Percentiles rank a stretch among this genome's conserved stretches.
Evolutionary conservation across 2,329 filamentous ascomycete genomes (phyloP).

Genomic region (Dactylellina cionopaga): DNA sequence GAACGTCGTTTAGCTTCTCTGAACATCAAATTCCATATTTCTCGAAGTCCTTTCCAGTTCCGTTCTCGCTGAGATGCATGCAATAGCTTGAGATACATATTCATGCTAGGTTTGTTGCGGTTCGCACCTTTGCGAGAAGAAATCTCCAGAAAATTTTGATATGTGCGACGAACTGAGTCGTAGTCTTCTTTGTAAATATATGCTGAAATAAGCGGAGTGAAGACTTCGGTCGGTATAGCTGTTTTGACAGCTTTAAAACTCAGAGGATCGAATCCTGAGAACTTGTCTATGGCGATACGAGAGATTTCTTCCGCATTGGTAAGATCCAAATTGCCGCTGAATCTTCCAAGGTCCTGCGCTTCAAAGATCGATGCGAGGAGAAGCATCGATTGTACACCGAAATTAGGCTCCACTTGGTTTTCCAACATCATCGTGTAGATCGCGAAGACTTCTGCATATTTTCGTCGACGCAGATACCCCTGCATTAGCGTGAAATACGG

Average conservation of each 20-base stretch:
- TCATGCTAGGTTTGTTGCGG: conserved; percentile 38
- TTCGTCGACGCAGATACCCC: conserved; percentile 53
- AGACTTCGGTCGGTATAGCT: conserved; percentile 55
- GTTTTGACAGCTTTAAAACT: conserved; percentile 54
- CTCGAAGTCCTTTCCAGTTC: conserved; percentile 28
- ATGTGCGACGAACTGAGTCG: conserved; percentile 31
- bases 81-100: conserved; percentile 41
- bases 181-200: conserved; percentile 51
- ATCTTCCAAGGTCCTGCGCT: conserved; percentile 38
- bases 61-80: conserved; percentile 31
- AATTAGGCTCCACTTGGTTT: conserved; percentile 50
- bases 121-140: conserved; percentile 10
- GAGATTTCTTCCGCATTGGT: conserved; percentile 54
- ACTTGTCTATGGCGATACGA: conserved; percentile 52
- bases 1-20: conserved; percentile 24
- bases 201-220: conserved; percentile 55
- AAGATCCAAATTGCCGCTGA: conserved; percentile 31
- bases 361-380: conserved; percentile 51
- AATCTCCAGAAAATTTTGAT: conserved; percentile 28
- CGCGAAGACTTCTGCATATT: conserved; percentile 55
- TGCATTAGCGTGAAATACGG: conserved; percentile 63
- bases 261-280: conserved; percentile 55
- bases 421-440: conserved; percentile 56
- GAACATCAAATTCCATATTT: conserved; percentile 35
- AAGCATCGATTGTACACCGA: conserved; percentile 41